Evolutionary conservation across 1,284 basidiomycete genomes (phyloP).

Genomic region (Rhodotorula sp.): DNA sequence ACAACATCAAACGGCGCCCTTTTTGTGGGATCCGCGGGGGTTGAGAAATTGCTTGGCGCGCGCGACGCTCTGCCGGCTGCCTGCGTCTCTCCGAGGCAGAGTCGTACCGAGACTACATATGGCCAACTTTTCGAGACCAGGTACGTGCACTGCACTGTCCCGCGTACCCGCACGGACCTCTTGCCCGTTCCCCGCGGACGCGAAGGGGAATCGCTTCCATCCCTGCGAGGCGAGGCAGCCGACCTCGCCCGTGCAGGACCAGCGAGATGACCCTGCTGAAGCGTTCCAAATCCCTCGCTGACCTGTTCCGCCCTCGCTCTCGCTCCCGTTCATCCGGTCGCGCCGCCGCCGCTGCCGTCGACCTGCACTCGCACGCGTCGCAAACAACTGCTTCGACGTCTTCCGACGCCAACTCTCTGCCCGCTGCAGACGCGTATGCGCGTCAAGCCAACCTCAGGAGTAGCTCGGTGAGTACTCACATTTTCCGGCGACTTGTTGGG

Average conservation of each 20-base stretch:
- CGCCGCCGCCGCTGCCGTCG: not conserved
- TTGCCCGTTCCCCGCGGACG: too few species aligned
- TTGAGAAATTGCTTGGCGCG: too few species aligned
- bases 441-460: conserved; percentile 2
- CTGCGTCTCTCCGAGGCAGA: too few species aligned
- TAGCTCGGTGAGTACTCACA: not conserved
- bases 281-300: conserved; percentile 6
- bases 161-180: not conserved
- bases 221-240: not conserved
- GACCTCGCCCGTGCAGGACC: not conserved
- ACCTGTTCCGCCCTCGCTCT: conserved; percentile 4
- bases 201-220: not conserved
- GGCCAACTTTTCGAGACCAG: conserved; percentile 5
- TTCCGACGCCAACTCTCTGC: not conserved
- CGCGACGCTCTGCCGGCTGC: too few species aligned
- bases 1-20: too few species aligned
- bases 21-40: too few species aligned
- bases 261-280: not conserved
- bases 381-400: not conserved
- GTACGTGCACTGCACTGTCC: not conserved
- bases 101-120: not conserved
- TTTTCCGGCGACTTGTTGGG: not conserved
- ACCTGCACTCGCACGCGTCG: not conserved
- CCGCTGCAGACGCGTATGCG: not conserved
- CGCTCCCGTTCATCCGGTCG: not conserved